Evolutionary conservation across 2,329 filamentous ascomycete species (phyloP).

Genomic region (Ceratocystis colombiana): DNA sequence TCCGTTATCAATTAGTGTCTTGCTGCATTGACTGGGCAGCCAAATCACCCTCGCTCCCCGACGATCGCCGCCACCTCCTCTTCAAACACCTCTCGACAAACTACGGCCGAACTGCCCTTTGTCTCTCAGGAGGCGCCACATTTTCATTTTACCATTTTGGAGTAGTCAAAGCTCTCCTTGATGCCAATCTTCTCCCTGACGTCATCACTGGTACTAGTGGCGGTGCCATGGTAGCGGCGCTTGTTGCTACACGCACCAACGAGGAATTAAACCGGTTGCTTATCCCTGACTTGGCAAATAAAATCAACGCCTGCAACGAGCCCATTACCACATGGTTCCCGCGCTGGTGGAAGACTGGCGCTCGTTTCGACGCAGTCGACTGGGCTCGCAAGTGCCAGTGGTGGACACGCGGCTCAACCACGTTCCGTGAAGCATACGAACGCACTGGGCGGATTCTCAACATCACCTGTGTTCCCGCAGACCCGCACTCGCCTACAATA

Average conservation of each 20-base stretch:
- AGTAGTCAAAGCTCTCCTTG: constrained; percentile 77
- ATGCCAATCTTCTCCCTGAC: constrained; percentile 74
- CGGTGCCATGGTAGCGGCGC: constrained; percentile 75
- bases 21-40: constrained; percentile 24
- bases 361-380: constrained; percentile 84
- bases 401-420: constrained; percentile 86
- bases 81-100: constrained; percentile 88
- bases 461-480: constrained; percentile 88
- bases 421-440: constrained; percentile 89
- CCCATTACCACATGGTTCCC: constrained; percentile 62
- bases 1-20: constrained; percentile 14
- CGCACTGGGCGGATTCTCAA: constrained; percentile 90
- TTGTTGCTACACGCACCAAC: constrained; percentile 82
- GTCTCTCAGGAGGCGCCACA: constrained; percentile 81
- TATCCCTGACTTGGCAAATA: constrained; percentile 72
- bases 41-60: constrained; percentile 20
- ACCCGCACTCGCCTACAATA: constrained; percentile 85
- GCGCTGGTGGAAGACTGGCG: constrained; percentile 86
- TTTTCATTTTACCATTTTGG: constrained; percentile 98
- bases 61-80: constrained; percentile 37
- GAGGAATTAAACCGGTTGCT: constrained; percentile 79
- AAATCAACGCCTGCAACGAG: constrained; percentile 79
- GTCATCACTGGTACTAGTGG: constrained; percentile 96
- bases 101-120: constrained; percentile 84
- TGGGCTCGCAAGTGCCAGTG: constrained; percentile 80